phyloP scores from a whole-genome alignment of 2,329 filamentous ascomycete genomes.

The Helotiales sp. region DNA sequence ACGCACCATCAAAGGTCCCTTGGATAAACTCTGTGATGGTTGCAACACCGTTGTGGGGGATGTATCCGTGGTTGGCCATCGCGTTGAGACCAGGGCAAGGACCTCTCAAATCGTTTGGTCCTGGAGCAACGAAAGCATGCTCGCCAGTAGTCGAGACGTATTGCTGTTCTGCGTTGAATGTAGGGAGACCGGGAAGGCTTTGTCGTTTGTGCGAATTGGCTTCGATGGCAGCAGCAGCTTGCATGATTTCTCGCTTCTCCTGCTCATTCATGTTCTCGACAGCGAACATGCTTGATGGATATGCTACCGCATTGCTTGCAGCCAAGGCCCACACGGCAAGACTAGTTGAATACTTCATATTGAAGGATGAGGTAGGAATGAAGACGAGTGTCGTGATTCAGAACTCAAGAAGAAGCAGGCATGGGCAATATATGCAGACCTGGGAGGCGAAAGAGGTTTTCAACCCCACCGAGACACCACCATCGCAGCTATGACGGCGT shows the following conservation, averaged over 20 bases:
- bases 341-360: slow-evolving; percentile 21
- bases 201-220: slow-evolving; percentile 7
- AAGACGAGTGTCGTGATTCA: not conserved
- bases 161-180: slow-evolving; percentile 23
- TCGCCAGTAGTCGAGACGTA: slow-evolving; percentile 24
- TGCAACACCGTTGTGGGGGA: slow-evolving; percentile 41
- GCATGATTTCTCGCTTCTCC: slow-evolving; percentile 20
- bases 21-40: slow-evolving; percentile 33
- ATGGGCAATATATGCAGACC: not conserved
- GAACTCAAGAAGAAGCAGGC: not conserved
- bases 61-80: slow-evolving; percentile 43
- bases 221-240: slow-evolving; percentile 18
- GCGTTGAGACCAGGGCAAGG: slow-evolving; percentile 44
- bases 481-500: not conserved
- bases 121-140: slow-evolving; percentile 23
- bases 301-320: slow-evolving; percentile 14
- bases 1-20: slow-evolving; percentile 32
- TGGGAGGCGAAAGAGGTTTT: not conserved
- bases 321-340: slow-evolving; percentile 11
- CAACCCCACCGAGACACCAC: not conserved
- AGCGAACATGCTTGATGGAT: slow-evolving; percentile 26
- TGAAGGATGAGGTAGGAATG: not conserved
- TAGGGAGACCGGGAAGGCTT: slow-evolving; percentile 6
- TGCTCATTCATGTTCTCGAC: slow-evolving; percentile 14
- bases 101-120: slow-evolving; percentile 20